Evolutionary conservation across 1,284 basidiomycete genomes (phyloP), one percentile per base, ranked within the genome.

Genomic region (Lentinula novae-zelandiae): DNA sequence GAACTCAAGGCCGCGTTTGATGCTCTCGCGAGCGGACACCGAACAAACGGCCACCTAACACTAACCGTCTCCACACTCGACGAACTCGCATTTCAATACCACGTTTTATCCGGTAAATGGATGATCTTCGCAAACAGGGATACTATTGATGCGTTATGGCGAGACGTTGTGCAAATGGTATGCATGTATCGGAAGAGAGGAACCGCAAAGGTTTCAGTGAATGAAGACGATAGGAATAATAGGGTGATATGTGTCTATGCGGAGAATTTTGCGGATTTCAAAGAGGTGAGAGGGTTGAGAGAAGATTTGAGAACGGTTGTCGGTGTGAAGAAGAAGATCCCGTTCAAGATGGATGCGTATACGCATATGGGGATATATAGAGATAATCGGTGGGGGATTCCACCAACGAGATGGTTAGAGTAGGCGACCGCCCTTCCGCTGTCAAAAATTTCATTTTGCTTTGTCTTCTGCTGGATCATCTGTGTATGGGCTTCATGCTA

Each of bases 301-400:
- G 67, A 72, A 48, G 69, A 66, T 15, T 61, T 76, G 60, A 70
- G 67, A 50, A 63, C 53, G 15, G 27, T 27, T 27, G 64, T 70
- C 33, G 74, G 75, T 5, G 53, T 75, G 5, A 67, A 64, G 27
- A 68, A 71, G 70, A 73, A 69, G 60, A 76, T 76, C 60, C 72
- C 71, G 5, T 76, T 76, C 68, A 77, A 77, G 64, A 68, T 75
- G 46, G 76, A 77, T 51, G 71, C 72, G 31, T 77, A 76, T 64
- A 74, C 76, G 2, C 64, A 73, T 63, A 64, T 76, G 36, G 72
- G 71, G 7, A 77, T 77, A n/a, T 77, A 77, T 63, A 66, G 69
- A 34, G 63, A 67, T 20, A 77, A 77, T 57, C 54, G 64, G 7
- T 77, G 71, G 72, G 68, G 67, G 2, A 70, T 77, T 54, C 66